These are phyloP conservation scores for Penicillium sp. DNA, from an alignment of 2,329 filamentous ascomycete genomes.

Conservation along the genomic window DNA sequence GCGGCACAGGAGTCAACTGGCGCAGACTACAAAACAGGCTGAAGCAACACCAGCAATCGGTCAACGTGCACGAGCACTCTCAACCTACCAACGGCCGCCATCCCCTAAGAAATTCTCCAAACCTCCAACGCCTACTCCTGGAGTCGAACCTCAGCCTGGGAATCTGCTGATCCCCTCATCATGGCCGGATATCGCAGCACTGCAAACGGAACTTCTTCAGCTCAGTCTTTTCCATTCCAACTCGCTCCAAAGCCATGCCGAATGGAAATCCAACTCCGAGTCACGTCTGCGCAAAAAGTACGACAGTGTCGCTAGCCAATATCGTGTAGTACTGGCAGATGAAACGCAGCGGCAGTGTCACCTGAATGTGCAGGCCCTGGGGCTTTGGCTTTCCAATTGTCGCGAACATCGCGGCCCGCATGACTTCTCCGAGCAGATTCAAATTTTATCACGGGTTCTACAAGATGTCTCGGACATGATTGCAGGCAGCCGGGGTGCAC, in stretches of 20 bases:
- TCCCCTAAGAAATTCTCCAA: conserved; percentile 39
- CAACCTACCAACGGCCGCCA: conserved; percentile 39
- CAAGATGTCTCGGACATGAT: conserved; percentile 38
- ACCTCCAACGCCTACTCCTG: conserved; percentile 21
- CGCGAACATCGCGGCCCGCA: conserved; percentile 26
- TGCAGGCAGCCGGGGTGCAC: conserved; percentile 24
- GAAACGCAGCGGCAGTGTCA: conserved; percentile 35
- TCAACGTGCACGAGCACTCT: conserved; percentile 31
- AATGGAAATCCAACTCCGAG: conserved; percentile 34
- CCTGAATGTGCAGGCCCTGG: conserved; percentile 37
- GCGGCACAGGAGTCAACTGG: conserved; percentile 38
- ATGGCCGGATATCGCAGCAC: conserved; percentile 35
- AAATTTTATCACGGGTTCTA: conserved; percentile 39
- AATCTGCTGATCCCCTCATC: conserved; percentile 28
- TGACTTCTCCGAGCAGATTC: conserved; percentile 38
- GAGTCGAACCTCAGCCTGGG: conserved; percentile 13
- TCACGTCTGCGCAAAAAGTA: conserved; percentile 34
- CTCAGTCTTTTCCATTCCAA: conserved; percentile 40
- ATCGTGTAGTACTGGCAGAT: conserved; percentile 29
- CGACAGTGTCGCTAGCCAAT: conserved; percentile 34
- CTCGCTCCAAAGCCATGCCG: conserved; percentile 26
- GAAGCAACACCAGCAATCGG: conserved; percentile 18
- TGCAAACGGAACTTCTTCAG: conserved; percentile 47
- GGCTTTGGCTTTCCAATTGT: conserved; percentile 34
- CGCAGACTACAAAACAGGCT: conserved; percentile 18